Conservation (phyloP, 305 asterid species). For the Andrographis paniculata region DNA sequence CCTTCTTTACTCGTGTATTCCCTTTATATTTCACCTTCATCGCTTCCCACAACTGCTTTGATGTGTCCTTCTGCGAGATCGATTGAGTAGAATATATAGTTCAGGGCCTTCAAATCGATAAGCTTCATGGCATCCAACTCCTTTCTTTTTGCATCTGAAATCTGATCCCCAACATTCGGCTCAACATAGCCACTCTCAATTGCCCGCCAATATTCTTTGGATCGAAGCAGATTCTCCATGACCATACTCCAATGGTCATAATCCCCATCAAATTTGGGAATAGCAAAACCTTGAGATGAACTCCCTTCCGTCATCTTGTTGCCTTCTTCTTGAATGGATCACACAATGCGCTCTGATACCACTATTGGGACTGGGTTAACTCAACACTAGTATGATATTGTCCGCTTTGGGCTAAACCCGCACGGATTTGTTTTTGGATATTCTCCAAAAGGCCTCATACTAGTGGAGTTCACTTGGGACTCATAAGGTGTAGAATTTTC, state of each 20-base stretch:
- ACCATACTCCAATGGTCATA: neutral
- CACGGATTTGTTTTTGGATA: too few relatives aligned
- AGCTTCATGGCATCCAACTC: neutral
- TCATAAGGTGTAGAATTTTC: too few relatives aligned
- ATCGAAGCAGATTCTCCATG: neutral
- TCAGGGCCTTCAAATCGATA: neutral
- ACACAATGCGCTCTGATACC: too few relatives aligned
- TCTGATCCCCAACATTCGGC: neutral
- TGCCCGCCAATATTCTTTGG: neutral
- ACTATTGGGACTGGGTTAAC: too few relatives aligned
- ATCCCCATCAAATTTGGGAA: neutral
- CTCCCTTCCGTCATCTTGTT: too few relatives aligned
- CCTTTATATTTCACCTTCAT: neutral
- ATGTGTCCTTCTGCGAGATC: neutral
- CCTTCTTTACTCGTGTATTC: neutral
- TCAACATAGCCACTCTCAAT: neutral
- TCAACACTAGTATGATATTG: too few relatives aligned
- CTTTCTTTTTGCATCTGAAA: neutral
- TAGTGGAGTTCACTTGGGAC: too few relatives aligned
- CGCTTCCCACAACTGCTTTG: neutral
- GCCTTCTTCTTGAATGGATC: too few relatives aligned
- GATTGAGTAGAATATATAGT: neutral
- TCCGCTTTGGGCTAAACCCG: too few relatives aligned
- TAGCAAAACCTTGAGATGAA: too few relatives aligned
- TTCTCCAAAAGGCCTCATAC: too few relatives aligned